These are phyloP conservation scores for Fusarium ramigenum DNA, from an alignment of 2,329 filamentous ascomycete genomes.

Conservation along the genomic window DNA sequence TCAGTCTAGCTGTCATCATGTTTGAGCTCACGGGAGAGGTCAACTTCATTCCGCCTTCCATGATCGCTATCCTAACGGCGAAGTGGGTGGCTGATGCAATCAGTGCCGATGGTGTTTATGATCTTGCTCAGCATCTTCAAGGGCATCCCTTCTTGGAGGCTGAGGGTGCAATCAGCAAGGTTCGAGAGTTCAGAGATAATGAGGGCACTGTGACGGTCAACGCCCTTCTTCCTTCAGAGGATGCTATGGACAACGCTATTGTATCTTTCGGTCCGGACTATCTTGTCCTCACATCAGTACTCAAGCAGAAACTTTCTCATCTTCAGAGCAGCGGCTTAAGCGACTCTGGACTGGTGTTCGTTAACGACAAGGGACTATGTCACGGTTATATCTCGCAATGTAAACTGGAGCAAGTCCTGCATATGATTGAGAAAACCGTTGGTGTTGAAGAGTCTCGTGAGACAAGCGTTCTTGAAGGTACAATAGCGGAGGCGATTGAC, in stretches of 20 bases:
- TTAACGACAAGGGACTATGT: background rate
- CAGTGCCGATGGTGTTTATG: slow-evolving; percentile 25
- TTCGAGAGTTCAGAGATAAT: background rate
- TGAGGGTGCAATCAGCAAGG: background rate
- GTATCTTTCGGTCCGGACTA: background rate
- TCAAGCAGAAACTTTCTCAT: background rate
- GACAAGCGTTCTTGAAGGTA: background rate
- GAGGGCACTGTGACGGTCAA: slow-evolving; percentile 13
- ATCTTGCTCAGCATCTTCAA: slow-evolving; percentile 27
- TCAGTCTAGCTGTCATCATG: slow-evolving; percentile 32
- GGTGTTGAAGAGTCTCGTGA: background rate
- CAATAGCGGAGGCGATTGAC: background rate
- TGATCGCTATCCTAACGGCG: slow-evolving; percentile 16
- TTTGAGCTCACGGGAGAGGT: slow-evolving; percentile 26
- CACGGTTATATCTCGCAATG: slow-evolving; percentile 2
- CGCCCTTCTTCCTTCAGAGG: background rate
- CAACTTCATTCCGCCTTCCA: slow-evolving; percentile 29
- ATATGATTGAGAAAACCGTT: background rate
- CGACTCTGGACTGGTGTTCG: slow-evolving; percentile 10
- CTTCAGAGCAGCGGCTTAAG: background rate
- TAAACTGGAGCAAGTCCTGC: background rate
- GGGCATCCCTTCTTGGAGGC: slow-evolving; percentile 26
- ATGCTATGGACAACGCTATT: background rate
- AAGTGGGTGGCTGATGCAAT: slow-evolving; percentile 34
- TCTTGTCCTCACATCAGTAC: background rate